Percentiles rank a stretch among this genome's conserved stretches.
Conservation (phyloP, 345 rosid genomes). For the Arabidopsis thaliana region DNA sequence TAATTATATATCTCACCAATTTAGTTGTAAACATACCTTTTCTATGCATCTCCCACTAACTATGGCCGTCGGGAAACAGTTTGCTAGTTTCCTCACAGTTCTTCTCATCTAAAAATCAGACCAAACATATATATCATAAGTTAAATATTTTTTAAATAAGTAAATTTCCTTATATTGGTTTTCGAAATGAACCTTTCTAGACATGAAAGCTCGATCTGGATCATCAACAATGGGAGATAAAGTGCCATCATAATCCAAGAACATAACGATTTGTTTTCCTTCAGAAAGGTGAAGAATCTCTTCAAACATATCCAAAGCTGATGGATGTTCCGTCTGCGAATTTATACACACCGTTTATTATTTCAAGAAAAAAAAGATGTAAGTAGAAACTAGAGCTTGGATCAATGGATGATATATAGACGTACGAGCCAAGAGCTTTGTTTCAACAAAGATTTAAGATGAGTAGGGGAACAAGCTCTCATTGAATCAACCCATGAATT, state of each 20-base stretch:
- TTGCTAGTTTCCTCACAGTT: conserved; percentile 72
- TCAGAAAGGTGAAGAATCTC: conserved; percentile 62
- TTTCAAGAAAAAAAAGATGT: conserved; percentile 42
- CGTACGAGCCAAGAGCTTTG: conserved; percentile 47
- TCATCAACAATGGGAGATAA: conserved; percentile 93
- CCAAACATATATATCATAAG: not conserved
- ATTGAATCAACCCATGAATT: conserved; percentile 82
- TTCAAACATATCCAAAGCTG: conserved; percentile 81
- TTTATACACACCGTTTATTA: conserved; percentile 41
- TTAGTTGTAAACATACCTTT: conserved; percentile 62
- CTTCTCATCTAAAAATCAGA: conserved; percentile 70
- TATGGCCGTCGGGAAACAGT: conserved; percentile 88
- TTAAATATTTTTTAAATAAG: not conserved
- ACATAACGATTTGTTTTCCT: conserved; percentile 91
- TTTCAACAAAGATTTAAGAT: conserved; percentile 47
- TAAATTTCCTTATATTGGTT: not conserved
- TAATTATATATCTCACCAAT: not conserved
- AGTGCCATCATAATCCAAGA: conserved; percentile 94
- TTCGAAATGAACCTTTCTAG: conserved; percentile 58
- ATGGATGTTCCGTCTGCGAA: conserved; percentile 81
- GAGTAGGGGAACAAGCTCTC: conserved; percentile 93
- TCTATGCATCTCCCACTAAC: conserved; percentile 94
- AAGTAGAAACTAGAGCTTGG: conserved; percentile 59
- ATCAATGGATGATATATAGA: conserved; percentile 8
- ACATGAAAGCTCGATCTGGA: conserved; percentile 92